Conservation (phyloP, 2,329 filamentous ascomycete species). For the Diaporthe longicolla region DNA sequence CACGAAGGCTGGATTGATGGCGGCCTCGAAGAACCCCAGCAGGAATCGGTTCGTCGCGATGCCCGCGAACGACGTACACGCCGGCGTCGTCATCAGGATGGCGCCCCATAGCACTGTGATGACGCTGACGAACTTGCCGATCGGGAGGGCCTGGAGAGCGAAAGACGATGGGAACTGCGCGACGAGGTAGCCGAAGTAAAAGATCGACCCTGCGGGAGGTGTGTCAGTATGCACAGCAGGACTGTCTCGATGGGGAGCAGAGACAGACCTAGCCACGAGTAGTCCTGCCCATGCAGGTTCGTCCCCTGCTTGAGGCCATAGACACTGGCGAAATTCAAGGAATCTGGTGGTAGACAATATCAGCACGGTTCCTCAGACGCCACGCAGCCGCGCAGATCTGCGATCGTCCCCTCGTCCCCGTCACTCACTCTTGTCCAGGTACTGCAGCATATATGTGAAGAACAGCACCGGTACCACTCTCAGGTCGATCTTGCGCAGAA, state of each 20-base stretch:
- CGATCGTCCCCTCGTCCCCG: too few species aligned
- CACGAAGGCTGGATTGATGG: constrained; percentile 70
- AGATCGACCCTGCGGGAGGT: constrained; percentile 61
- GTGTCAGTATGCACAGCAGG: constrained; percentile 34
- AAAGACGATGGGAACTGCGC: constrained; percentile 61
- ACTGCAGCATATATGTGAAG: constrained; percentile 52
- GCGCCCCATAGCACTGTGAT: constrained; percentile 63
- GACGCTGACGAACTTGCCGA: constrained; percentile 62
- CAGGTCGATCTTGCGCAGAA: constrained; percentile 52
- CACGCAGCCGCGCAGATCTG: background rate
- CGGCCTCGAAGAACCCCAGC: constrained; percentile 69
- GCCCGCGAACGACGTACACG: constrained; percentile 67
- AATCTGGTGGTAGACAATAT: constrained; percentile 46
- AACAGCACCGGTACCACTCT: constrained; percentile 51
- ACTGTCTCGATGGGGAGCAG: background rate
- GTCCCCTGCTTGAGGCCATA: constrained; percentile 63
- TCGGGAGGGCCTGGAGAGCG: constrained; percentile 62
- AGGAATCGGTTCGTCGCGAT: constrained; percentile 70
- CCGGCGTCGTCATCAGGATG: constrained; percentile 63
- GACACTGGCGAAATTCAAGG: constrained; percentile 64
- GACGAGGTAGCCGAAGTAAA: constrained; percentile 65
- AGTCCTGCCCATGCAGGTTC: constrained; percentile 63
- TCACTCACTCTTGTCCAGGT: constrained; percentile 52
- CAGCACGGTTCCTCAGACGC: background rate
- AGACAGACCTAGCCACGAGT: constrained; percentile 61